Conservation (phyloP, 306 rosid genomes). For the Argentina anserina region DNA sequence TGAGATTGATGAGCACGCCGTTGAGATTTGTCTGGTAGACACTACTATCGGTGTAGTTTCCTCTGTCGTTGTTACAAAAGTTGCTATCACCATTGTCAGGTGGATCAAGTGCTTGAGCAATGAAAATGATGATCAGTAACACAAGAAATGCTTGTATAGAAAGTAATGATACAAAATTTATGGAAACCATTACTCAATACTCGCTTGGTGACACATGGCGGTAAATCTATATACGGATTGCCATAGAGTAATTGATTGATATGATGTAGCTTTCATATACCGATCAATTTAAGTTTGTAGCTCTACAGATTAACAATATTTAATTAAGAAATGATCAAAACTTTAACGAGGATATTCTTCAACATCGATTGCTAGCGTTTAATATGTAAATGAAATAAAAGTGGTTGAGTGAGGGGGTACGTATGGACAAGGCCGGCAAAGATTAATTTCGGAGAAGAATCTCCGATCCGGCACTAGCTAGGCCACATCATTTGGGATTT, state of each 20-base stretch:
- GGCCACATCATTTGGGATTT: not conserved
- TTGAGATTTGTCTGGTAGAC: constrained; percentile 1
- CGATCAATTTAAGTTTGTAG: not conserved
- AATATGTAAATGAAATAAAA: not conserved
- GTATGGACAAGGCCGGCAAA: not conserved
- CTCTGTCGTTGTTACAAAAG: not conserved
- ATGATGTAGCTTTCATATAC: not conserved
- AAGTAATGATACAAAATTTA: not conserved
- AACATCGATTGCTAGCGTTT: not conserved
- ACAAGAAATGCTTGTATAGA: not conserved
- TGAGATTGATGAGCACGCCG: not conserved
- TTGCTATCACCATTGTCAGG: not conserved
- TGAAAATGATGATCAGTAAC: not conserved
- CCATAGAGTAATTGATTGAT: not conserved
- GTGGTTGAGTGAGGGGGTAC: not conserved
- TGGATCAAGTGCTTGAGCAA: not conserved
- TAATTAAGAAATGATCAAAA: not conserved
- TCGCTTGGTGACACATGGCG: not conserved
- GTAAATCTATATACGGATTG: not conserved
- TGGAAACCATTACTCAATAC: not conserved
- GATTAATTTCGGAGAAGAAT: not conserved
- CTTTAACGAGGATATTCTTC: not conserved
- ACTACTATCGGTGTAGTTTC: not conserved
- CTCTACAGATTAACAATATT: not conserved
- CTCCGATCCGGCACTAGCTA: not conserved